phyloP scores from a whole-genome alignment of 164 flowering plant species.

The Piper longum region DNA sequence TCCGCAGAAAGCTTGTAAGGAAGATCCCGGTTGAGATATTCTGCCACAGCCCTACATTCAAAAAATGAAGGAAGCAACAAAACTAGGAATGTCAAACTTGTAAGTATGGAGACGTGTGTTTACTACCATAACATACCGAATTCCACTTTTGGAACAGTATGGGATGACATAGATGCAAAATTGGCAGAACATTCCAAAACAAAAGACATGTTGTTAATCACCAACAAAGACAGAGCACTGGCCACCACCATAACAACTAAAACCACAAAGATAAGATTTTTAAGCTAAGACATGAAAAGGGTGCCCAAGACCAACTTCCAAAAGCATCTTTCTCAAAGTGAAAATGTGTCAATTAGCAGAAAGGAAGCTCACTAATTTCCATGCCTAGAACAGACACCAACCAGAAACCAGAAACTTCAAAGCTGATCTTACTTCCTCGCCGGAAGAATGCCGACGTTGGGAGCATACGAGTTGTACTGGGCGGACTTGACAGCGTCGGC shows the following conservation, averaged over 20 bases:
- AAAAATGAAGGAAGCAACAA: neutral
- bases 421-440: constrained; percentile 12
- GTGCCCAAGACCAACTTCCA: too few relatives aligned
- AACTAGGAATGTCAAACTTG: neutral
- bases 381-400: neutral
- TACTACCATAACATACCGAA: neutral
- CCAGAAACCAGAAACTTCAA: too few relatives aligned
- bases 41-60: constrained; percentile 66
- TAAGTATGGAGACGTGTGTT: neutral
- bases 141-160: too few relatives aligned
- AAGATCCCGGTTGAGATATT: constrained; percentile 61
- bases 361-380: neutral
- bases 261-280: neutral
- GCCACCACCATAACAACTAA: neutral
- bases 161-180: too few relatives aligned
- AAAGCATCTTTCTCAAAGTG: neutral
- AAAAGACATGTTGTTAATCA: too few relatives aligned
- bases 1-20: constrained; percentile 51
- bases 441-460: constrained; percentile 9
- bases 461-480: constrained; percentile 20
- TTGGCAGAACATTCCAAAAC: too few relatives aligned
- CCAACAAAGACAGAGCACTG: neutral
- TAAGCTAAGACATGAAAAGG: neutral
- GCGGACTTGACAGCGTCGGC: constrained; percentile 18
- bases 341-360: neutral